Evolutionary conservation across 192 early-diverging fungal species (phyloP), one percentile per base, ranked within the genome.

Genomic region (Funneliformis geosporum): DNA sequence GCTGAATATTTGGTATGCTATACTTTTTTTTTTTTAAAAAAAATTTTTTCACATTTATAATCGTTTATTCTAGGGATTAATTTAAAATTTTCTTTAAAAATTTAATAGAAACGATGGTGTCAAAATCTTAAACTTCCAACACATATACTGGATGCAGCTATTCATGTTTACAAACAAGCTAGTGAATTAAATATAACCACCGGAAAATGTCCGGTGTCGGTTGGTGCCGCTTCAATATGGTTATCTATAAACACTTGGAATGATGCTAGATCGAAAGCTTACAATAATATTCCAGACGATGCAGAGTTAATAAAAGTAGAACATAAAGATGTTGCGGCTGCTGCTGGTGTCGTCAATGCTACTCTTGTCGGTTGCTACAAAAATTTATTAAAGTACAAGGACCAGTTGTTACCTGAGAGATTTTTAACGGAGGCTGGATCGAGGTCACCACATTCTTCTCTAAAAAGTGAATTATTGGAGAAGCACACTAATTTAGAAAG

Each of bases 221-320:
- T 92, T 38, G 88, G 89, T 14, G 91, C 91, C 6, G 89, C 91
- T 4, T 85, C 87, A 42, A 88, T 92, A 59, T 92, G 90, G 83
- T 80, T 92, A 33, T 86, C 89, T 0, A 85, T 90, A 65, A 87
- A 79, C 85, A 81, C 87, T 65, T 92, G 86, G 83, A 92, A 92
- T 79, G 84, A 86, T 47, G 79, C 79, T 42, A 67, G 85, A 28
- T 50, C 72, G 4, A 8, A 47, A 25, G 73, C 73, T 2, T 75
- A 75, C 14, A 82, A 81, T 40, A 76, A 88, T 69, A 62, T 82
- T 67, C 73, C 61, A 27, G 75, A 82, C 11, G 85, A 86, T 60
- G 68, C 77, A 62, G 79, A 80, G 2, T 80, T 74, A 61, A 85
- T 92, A 5, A 71, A 67, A 55, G 85, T 84, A 61, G 86, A 88